phyloP scores from a whole-genome alignment of 352 stramenopile genomes.

The Phytopythium litorale region DNA sequence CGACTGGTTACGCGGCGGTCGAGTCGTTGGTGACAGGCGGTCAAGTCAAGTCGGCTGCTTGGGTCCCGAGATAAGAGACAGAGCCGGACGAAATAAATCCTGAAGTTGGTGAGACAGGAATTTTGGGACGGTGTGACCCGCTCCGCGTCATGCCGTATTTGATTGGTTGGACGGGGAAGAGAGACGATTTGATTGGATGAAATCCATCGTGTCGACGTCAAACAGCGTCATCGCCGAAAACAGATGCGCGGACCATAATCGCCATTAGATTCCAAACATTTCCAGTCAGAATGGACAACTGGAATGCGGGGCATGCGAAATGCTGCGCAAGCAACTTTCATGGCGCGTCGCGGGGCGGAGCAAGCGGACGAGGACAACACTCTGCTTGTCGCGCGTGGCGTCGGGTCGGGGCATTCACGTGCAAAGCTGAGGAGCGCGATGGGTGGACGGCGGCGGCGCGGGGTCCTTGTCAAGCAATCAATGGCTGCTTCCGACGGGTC shows the following conservation, averaged over 20 bases:
- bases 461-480: neutral
- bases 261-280: no score
- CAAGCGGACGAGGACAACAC: neutral
- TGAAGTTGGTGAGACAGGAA: constrained; percentile 7
- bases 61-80: neutral
- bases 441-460: neutral
- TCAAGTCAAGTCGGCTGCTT: neutral
- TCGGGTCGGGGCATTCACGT: no score
- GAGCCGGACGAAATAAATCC: constrained; percentile 4
- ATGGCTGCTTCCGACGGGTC: neutral
- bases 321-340: no score
- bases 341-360: no score
- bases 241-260: neutral
- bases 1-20: neutral
- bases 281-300: no score
- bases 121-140: constrained; percentile 4
- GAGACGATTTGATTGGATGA: neutral
- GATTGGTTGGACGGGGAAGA: neutral
- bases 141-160: neutral
- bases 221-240: neutral
- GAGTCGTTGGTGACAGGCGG: no score
- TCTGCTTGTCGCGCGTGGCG: neutral
- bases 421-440: neutral
- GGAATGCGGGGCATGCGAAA: no score
- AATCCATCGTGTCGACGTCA: neutral